Evolutionary conservation across 2,329 filamentous ascomycete species (phyloP), one percentile per base, ranked within the genome.

Genomic region (Meredithiella fracta): DNA sequence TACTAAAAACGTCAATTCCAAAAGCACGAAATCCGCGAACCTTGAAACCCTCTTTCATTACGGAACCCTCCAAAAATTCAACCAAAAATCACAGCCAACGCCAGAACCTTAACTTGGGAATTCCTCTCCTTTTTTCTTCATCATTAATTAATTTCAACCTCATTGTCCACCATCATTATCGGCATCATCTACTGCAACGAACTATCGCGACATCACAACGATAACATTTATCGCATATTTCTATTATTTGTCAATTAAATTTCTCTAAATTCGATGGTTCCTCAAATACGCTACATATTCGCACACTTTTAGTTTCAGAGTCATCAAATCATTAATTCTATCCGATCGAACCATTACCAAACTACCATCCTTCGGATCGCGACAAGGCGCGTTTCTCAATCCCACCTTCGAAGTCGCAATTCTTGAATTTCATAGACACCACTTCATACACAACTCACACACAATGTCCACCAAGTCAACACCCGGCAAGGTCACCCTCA

Each of bases 401-500:
- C 29, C 29, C 11, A 34, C 29, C 29, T n/a, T n/a, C 29, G 5
- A 34, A 34, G 29, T 34, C 17, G 20, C 40, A 22, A 51, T 31
- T 22, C 26, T 31, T 34, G n/a, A 51, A 51, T 31, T 6, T 14
- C 29, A 26, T n/a, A 51, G 9, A 51, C 14, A 22, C 29, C 5
- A 34, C 29, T 5, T 5, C 29, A 5, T 51, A 25, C 40, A 47
- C 57, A 51, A 38, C 20, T 14, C 31, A 38, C 54, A 42, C 54
- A 31, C 44, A 47, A 59, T 60, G 56, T 51, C 58, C 20, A 34
- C 54, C 29, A 53, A 52, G 53, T 63, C 55, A 67, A 66, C 62
- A 53, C 56, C 14, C 60, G 59, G 72, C 53, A 58, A 80, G 59
- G 66, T 82, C 63, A 80, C 71, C 6, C 66, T 83, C 55, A 76